Conservation (phyloP, 768 basidiomycete species). For the Mycena galericulata region DNA sequence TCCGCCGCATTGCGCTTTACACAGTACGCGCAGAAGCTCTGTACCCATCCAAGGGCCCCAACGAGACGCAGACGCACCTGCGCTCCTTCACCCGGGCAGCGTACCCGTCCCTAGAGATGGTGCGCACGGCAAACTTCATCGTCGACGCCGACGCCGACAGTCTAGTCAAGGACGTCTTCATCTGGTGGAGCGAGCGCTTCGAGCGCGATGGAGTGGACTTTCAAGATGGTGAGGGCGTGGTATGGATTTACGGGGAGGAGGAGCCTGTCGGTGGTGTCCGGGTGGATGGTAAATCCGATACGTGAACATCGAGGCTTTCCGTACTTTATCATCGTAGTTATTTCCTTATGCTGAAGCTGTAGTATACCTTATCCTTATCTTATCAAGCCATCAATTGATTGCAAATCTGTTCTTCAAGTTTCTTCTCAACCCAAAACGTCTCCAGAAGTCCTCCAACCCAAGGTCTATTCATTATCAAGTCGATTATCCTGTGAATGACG, state of each 20-base stretch:
- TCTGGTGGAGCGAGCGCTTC: constrained; percentile 66
- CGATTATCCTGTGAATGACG: too few species aligned
- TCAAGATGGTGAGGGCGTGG: constrained; percentile 65
- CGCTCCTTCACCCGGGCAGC: constrained; percentile 54
- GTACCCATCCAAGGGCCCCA: constrained; percentile 52
- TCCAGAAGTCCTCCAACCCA: too few species aligned
- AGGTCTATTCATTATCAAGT: too few species aligned
- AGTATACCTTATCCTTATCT: constrained; percentile 14
- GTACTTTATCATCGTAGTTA: background rate
- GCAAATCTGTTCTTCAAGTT: background rate
- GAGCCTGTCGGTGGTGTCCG: background rate
- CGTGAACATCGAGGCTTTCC: background rate
- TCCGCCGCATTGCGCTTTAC: constrained; percentile 62
- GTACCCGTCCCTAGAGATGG: constrained; percentile 59
- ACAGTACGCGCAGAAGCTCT: constrained; percentile 56
- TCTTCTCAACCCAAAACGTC: too few species aligned
- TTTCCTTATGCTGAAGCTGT: background rate
- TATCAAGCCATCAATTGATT: constrained; percentile 16
- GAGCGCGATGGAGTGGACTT: constrained; percentile 62
- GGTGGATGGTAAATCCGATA: background rate
- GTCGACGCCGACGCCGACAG: constrained; percentile 58
- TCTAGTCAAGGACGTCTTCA: constrained; percentile 61
- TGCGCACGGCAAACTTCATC: constrained; percentile 61
- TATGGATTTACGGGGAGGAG: constrained; percentile 56
- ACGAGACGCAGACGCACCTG: constrained; percentile 48